These are phyloP conservation scores for Oropetium thomaeum DNA, from an alignment of 176 grass and related monocot genomes.

Conservation along the genomic window DNA sequence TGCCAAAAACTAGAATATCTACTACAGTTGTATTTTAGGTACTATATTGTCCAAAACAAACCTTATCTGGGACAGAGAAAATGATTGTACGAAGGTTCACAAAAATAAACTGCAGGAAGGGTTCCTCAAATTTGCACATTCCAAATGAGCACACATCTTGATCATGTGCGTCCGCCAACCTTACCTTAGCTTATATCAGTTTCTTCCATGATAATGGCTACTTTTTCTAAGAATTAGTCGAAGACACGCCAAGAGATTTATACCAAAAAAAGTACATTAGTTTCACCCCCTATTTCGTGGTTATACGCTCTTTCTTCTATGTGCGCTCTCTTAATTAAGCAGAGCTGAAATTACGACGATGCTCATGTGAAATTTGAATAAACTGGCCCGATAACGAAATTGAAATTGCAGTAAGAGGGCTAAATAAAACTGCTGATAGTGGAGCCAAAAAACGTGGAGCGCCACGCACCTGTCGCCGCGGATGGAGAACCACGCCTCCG, in stretches of 20 bases:
- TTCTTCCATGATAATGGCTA: too few relatives aligned
- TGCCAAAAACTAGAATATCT: neutral
- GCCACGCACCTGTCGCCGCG: conserved; percentile 52
- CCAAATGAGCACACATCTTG: neutral
- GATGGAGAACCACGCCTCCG: conserved; percentile 76
- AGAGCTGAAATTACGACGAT: neutral
- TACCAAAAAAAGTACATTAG: neutral
- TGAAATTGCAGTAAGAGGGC: neutral
- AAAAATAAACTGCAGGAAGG: too few relatives aligned
- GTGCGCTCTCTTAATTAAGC: neutral
- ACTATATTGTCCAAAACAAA: neutral
- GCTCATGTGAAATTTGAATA: neutral
- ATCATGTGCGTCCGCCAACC: too few relatives aligned
- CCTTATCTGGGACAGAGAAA: neutral
- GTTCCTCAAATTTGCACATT: neutral
- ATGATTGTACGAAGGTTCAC: neutral
- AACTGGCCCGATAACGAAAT: too few relatives aligned
- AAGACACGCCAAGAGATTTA: neutral
- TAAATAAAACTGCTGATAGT: neutral
- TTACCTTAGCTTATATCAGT: too few relatives aligned
- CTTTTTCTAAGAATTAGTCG: neutral
- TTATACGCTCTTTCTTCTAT: neutral
- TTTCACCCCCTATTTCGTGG: neutral
- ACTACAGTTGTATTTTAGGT: neutral
- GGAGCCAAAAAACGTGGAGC: neutral